phyloP scores from a whole-genome alignment of 345 rosid species.

The Acer yangbiense region DNA sequence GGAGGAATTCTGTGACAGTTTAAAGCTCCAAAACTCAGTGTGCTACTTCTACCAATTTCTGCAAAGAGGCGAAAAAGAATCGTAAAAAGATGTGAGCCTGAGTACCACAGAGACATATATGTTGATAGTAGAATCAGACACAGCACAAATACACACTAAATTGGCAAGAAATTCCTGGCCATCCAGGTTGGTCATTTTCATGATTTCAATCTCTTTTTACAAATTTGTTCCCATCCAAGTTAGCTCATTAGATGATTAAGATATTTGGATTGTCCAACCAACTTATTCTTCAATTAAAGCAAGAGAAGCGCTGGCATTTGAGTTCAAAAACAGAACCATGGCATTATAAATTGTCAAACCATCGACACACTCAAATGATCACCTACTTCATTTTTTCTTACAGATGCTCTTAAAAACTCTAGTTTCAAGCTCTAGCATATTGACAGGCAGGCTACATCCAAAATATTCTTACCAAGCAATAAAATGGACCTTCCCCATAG shows the following conservation, averaged over 20 bases:
- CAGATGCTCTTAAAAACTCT: not conserved
- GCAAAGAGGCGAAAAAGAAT: conserved; percentile 27
- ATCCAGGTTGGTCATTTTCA: not conserved
- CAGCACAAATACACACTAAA: not conserved
- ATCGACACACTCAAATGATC: not conserved
- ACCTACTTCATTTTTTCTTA: not conserved
- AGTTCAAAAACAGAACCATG: not conserved
- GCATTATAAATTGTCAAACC: not conserved
- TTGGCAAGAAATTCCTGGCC: not conserved
- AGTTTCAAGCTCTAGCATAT: not conserved
- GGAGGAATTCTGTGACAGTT: conserved; percentile 21
- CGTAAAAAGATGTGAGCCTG: conserved; percentile 18
- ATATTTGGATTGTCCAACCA: not conserved
- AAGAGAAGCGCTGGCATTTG: conserved; percentile 7
- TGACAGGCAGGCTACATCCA: not conserved
- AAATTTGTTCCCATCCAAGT: conserved; percentile 4
- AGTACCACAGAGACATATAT: not conserved
- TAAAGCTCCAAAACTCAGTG: conserved; percentile 34
- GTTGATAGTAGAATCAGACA: not conserved
- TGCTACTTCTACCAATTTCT: conserved; percentile 45
- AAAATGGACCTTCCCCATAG: not conserved
- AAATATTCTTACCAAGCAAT: not conserved
- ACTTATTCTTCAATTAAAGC: not conserved
- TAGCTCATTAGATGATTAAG: not conserved
- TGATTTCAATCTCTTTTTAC: not conserved